Evolutionary conservation across 2,329 filamentous ascomycete species (phyloP), one percentile per base, ranked within the genome.

Genomic region (Beauveria varroae): DNA sequence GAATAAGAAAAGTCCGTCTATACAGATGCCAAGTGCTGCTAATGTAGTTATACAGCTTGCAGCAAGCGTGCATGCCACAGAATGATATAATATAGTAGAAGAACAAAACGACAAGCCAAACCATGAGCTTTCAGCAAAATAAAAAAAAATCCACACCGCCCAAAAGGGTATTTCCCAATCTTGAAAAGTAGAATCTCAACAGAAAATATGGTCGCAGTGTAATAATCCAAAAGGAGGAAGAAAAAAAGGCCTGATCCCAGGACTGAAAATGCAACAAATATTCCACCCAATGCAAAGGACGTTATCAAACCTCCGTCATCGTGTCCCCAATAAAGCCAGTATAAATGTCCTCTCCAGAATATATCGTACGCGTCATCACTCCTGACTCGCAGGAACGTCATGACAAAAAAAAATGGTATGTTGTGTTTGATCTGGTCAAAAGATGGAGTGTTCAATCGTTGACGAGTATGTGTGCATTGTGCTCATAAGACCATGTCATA

Each of bases 191-290:
- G 34, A 8, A 30, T 7, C 24, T 51, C 46, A 52, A 54, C 58
- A 55, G 57, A 65, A 63, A 22, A 37, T 6, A 50, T 14, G 22
- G 18, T 51, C 49, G 49, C 49, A n/a, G 16, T 10, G 49, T 43
- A 56, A 59, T 64, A 63, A 55, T 58, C 57, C 62, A 65, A 64
- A 63, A 61, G 46, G 34, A 30, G 60, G 12, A 22, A 50, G 57
- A 40, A 28, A 50, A 24, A 57, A 37, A n/a, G 5, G 12, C 24
- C 57, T 41, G 40, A 14, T 46, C 40, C 56, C 22, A 51, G 24
- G 57, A 53, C 22, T 46, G 47, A 46, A 60, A 47, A 60, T 54
- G 50, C 41, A 60, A 47, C 16, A 49, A 60, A 49, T 28, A 46
- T 22, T 47, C 58, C 58, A 54, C 41, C 50, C 50, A 60, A 60